A percentile compares a stretch with the other conserved stretches of the same genome.
Conservation (phyloP, 1,284 basidiomycete genomes). For the Mixia osmundae region DNA sequence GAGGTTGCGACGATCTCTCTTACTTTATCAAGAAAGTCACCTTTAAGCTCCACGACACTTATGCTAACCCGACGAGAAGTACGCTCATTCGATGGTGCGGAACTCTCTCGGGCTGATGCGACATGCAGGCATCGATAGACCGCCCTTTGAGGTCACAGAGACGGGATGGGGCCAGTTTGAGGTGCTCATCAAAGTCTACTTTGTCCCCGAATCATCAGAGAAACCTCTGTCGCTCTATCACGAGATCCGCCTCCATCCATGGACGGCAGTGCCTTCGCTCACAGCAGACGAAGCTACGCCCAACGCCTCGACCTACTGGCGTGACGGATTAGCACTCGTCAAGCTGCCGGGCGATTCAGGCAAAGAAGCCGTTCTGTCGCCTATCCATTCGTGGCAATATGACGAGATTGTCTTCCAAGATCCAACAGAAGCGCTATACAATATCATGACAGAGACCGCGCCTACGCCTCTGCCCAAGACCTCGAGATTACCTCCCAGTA, state of each 20-base stretch:
- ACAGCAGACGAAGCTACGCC: neutral
- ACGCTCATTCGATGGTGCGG: conserved; percentile 18
- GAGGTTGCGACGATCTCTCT: conserved; percentile 62
- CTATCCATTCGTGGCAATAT: conserved; percentile 96
- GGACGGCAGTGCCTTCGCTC: conserved; percentile 25
- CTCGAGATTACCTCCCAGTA: conserved; percentile 3
- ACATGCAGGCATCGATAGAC: conserved; percentile 54
- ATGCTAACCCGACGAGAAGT: conserved; percentile 74
- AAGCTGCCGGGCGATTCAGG: conserved; percentile 5
- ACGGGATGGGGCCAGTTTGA: conserved; percentile 99
- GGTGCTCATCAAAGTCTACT: conserved; percentile 76
- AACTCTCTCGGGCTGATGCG: neutral
- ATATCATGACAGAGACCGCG: conserved; percentile 52
- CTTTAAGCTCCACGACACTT: conserved; percentile 95
- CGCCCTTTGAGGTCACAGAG: conserved; percentile 83
- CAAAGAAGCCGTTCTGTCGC: conserved; percentile 10
- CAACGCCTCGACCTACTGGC: neutral
- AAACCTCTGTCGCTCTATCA: conserved; percentile 72
- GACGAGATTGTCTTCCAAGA: conserved; percentile 95
- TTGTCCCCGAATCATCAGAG: conserved; percentile 74
- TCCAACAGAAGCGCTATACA: conserved; percentile 69
- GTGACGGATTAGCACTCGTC: neutral
- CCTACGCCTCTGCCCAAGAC: conserved; percentile 43
- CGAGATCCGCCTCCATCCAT: conserved; percentile 89
- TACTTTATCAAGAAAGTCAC: conserved; percentile 86